phyloP scores from a whole-genome alignment of 2,329 filamentous ascomycete species.

The Albifimbria verrucaria region DNA sequence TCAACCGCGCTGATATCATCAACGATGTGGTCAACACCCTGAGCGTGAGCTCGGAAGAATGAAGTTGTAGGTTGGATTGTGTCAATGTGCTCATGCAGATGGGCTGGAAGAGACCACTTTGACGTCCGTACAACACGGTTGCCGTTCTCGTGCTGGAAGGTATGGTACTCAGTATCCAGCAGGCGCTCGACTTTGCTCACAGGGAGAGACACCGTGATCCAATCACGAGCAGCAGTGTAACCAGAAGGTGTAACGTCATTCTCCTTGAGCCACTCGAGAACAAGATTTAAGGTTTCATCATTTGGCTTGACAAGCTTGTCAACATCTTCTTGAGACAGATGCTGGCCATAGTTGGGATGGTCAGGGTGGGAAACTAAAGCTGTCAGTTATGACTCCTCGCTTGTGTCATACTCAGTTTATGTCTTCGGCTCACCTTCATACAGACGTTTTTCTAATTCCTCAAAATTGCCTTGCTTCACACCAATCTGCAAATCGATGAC shows the following conservation, averaged over 20 bases:
- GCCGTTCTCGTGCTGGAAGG: conserved; percentile 3
- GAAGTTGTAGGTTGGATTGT: conserved; percentile 4
- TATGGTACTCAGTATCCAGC: conserved; percentile 2
- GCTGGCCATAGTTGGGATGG: conserved; percentile 3
- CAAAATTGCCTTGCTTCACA: conserved; percentile 2
- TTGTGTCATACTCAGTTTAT: background rate
- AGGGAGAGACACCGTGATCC: background rate
- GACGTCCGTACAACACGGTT: background rate
- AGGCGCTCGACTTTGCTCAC: conserved; percentile 1
- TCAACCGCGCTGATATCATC: background rate
- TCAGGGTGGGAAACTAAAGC: conserved; percentile 1
- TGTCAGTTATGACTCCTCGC: background rate
- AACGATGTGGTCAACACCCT: conserved; percentile 2
- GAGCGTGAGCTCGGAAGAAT: conserved; percentile 4
- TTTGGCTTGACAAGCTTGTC: conserved; percentile 2
- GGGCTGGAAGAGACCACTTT: conserved; percentile 4
- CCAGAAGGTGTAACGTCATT: background rate
- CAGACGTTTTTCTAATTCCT: conserved; percentile 3
- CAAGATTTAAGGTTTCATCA: conserved; percentile 3
- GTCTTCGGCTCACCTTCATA: background rate
- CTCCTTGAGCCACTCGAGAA: conserved; percentile 2
- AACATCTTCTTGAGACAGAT: conserved; percentile 3
- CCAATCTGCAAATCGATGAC: conserved; percentile 4
- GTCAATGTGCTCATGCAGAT: conserved; percentile 5
- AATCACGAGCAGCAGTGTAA: conserved; percentile 2